These are phyloP conservation scores for Fusarium ambrosium DNA, from an alignment of 2,329 filamentous ascomycete genomes.

Conservation along the genomic window DNA sequence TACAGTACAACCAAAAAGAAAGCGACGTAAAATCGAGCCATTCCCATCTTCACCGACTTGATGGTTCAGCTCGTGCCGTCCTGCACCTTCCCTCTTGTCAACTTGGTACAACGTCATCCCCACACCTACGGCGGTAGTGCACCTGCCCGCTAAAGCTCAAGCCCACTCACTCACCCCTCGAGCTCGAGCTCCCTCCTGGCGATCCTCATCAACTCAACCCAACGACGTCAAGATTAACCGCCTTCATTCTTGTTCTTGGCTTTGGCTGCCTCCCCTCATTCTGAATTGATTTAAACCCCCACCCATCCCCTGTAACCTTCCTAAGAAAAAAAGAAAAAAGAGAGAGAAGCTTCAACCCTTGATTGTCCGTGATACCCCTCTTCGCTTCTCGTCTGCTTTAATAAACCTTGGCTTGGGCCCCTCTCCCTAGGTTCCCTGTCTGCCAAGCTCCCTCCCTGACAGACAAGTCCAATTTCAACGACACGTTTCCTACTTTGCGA, in stretches of 20 bases:
- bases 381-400: conserved; percentile 20
- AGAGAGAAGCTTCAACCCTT: conserved; percentile 40
- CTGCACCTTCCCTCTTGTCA: conserved; percentile 18
- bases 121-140: neutral
- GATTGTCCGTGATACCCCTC: conserved; percentile 34
- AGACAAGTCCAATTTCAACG: conserved; percentile 31
- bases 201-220: conserved; percentile 19
- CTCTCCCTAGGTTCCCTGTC: conserved; percentile 31
- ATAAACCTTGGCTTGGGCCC: neutral
- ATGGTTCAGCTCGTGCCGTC: conserved; percentile 29
- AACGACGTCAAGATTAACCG: conserved; percentile 36
- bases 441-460: conserved; percentile 33
- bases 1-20: neutral
- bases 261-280: neutral
- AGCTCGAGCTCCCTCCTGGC: conserved; percentile 21
- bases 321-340: neutral
- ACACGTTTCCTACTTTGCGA: conserved; percentile 19
- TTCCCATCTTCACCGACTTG: conserved; percentile 9
- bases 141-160: neutral
- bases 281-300: conserved; percentile 8
- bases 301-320: conserved; percentile 8
- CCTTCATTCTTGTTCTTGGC: conserved; percentile 1
- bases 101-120: conserved; percentile 31
- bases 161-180: conserved; percentile 3
- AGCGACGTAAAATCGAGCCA: conserved; percentile 1